Percentiles rank a stretch among this genome's conserved stretches.
Conservation (phyloP, 805 yeast species). For the fission yeast (Schizosaccharomyces pombe) region DNA sequence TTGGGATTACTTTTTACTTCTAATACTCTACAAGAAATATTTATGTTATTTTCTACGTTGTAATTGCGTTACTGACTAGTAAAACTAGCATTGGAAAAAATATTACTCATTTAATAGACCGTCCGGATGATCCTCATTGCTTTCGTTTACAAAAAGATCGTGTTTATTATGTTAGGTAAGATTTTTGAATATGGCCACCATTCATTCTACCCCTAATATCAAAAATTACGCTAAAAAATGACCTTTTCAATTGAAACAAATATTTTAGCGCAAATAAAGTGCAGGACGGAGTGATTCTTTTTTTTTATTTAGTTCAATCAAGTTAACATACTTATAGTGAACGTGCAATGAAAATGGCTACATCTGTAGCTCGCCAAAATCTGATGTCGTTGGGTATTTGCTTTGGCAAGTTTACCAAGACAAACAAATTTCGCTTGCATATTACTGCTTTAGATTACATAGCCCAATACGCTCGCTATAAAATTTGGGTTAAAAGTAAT, state of each 20-base stretch:
- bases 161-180: conserved; percentile 55
- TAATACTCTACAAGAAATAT: neutral
- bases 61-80: no score
- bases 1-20: no score
- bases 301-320: neutral
- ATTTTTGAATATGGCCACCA: neutral
- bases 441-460: conserved; percentile 70
- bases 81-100: conserved; percentile 69
- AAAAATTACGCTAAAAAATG: neutral
- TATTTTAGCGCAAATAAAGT: neutral
- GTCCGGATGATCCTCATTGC: conserved; percentile 67
- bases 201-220: neutral
- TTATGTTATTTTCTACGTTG: neutral
- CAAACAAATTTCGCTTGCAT: conserved; percentile 88
- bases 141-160: conserved; percentile 89
- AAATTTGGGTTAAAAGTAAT: conserved; percentile 86
- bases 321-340: conserved; percentile 5
- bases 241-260: no score
- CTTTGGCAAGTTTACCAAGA: conserved; percentile 89
- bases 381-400: conserved; percentile 85
- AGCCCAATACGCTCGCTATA: conserved; percentile 73
- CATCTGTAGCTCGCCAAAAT: conserved; percentile 69
- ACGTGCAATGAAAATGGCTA: conserved; percentile 38
- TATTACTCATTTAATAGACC: conserved; percentile 66
- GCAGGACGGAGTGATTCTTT: neutral